Evolutionary conservation across 2,329 filamentous ascomycete genomes (phyloP), one percentile per base, ranked within the genome.

Genomic region (Fusarium mexicanum): DNA sequence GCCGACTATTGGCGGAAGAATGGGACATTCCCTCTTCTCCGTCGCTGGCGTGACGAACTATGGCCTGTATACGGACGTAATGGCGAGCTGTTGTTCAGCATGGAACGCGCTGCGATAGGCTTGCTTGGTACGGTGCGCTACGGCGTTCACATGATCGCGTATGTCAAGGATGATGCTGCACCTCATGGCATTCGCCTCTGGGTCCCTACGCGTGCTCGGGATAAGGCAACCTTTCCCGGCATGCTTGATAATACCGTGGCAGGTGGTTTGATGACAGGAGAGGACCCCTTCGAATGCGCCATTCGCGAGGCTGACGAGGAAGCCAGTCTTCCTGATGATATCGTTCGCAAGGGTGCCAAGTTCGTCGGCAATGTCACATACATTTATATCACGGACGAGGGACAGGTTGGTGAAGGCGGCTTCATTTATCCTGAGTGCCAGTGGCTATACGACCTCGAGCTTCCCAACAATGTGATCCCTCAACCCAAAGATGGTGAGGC

Each of bases 171-270:
- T 54, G 64, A 77, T 8, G 64, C 75, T 22, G 79, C 80, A 10
- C 82, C 81, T 44, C 82, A 87, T 60, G 92, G 91, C 24, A 83
- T 97, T 50, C 92, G 91, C 78, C 87, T 99, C 46, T 98, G 96
- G 96, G 90, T 97, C 4, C 93, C 96, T 8, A 89, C 91, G 51
- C 88, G 96, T 16, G 90, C 95, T 18, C 86, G 86, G 58, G 89
- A 86, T 67, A 99, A 98, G 86, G 90, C 93, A 75, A 98, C 95
- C 1, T 99, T 96, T 80, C 92, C 93, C 0, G 89, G 93, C n/a
- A 95, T 98, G 89, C 86, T 99, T 74, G 96, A 99, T 83, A 99
- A 98, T 82, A 95, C 95, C 4, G 96, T 97, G 12, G 96, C 95
- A 0, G 89, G 89, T n/a, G 89, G 84, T 0, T 91, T 98, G 75